Evolutionary conservation across 352 stramenopile species (phyloP).

Genomic region (Phytophthora idaei): DNA sequence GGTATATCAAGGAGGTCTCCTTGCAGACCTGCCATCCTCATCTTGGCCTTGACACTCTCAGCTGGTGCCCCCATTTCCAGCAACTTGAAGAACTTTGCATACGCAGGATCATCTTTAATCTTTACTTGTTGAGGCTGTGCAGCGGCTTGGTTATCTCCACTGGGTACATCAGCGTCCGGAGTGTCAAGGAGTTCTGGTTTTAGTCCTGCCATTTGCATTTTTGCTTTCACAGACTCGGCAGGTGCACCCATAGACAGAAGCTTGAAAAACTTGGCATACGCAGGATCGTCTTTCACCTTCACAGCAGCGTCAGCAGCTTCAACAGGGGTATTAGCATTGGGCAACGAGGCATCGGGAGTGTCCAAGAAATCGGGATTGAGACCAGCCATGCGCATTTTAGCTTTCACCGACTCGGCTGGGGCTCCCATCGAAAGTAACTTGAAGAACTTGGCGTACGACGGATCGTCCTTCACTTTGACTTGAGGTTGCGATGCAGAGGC

Average conservation of each 20-base stretch:
- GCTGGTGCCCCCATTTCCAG: conserved; percentile 60
- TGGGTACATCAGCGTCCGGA: conserved; percentile 50
- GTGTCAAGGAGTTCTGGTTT: conserved; percentile 75
- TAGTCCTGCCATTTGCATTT: conserved; percentile 71
- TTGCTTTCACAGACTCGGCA: conserved; percentile 56
- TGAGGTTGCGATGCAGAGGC: conserved; percentile 9
- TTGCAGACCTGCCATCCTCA: conserved; percentile 65
- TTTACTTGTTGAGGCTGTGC: conserved; percentile 35
- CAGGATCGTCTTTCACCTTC: conserved; percentile 67
- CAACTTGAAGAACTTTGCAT: conserved; percentile 80
- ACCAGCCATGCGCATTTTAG: conserved; percentile 62
- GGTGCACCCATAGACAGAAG: conserved; percentile 66
- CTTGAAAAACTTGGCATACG: conserved; percentile 83
- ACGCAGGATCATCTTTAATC: conserved; percentile 71
- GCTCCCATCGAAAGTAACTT: conserved; percentile 71
- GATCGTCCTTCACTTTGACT: conserved; percentile 66
- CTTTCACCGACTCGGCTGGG: conserved; percentile 56
- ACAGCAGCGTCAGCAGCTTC: conserved; percentile 18
- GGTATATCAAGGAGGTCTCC: conserved; percentile 66
- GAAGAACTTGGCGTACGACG: conserved; percentile 74
- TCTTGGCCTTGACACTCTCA: conserved; percentile 72
- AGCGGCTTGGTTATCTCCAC: neutral
- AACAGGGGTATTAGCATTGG: conserved; percentile 11
- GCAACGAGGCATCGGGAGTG: conserved; percentile 58
- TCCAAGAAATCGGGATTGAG: conserved; percentile 72